Evolutionary conservation across 2,329 filamentous ascomycete species (phyloP).

Genomic region (Arthrobotrys sphaeroides): DNA sequence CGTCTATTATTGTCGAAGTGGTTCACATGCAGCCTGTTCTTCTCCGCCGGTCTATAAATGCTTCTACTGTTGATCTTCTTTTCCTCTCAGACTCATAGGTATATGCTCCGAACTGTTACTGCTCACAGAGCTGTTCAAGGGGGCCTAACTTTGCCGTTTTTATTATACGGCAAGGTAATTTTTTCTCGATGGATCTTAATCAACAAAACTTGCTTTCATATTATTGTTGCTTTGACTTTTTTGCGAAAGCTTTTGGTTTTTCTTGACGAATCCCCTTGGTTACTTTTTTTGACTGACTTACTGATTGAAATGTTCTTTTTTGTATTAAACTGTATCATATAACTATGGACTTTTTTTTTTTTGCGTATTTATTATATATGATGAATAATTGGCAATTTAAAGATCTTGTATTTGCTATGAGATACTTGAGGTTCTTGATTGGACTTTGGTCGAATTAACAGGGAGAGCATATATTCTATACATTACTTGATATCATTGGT

Average conservation of each 20-base stretch:
- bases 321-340: constrained; percentile 13
- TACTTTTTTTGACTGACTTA: too few species aligned
- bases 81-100: not conserved
- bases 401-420: too few species aligned
- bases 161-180: not conserved
- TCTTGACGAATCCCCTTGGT: not conserved
- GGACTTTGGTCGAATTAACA: too few species aligned
- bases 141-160: not conserved
- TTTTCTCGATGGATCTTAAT: not conserved
- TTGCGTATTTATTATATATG: too few species aligned
- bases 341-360: not conserved
- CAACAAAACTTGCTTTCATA: not conserved
- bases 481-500: too few species aligned
- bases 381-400: not conserved
- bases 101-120: not conserved
- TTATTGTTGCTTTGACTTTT: too few species aligned
- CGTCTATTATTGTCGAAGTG: not conserved
- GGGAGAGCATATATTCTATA: too few species aligned
- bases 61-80: not conserved
- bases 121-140: not conserved
- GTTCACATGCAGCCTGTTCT: not conserved
- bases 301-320: too few species aligned
- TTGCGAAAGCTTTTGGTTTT: too few species aligned
- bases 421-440: too few species aligned
- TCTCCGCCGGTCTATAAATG: not conserved